These are phyloP conservation scores for Penicillium malachiteum DNA, from an alignment of 495 filamentous ascomycete species.

Conservation along the genomic window DNA sequence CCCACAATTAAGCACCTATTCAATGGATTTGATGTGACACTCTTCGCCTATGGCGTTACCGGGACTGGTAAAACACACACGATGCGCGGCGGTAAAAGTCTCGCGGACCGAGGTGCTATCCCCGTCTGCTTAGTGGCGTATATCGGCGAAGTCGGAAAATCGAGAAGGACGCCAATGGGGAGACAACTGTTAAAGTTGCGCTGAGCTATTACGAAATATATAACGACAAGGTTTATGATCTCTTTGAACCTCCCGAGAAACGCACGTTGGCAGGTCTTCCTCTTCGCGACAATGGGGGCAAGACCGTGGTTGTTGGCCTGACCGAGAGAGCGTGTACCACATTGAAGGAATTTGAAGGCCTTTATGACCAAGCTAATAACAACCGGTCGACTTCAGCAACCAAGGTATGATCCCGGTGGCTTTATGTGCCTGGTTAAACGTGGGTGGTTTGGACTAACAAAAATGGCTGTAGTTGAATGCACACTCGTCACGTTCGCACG, in stretches of 20 bases:
- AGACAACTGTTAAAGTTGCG: conserved; percentile 70
- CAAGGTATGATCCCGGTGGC: conserved; percentile 53
- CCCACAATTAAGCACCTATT: conserved; percentile 88
- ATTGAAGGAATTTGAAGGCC: conserved; percentile 85
- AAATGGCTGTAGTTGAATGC: conserved; percentile 68
- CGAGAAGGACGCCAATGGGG: conserved; percentile 75
- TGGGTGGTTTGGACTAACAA: conserved; percentile 12
- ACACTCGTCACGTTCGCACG: conserved; percentile 89
- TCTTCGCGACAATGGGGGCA: conserved; percentile 82
- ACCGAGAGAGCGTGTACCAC: conserved; percentile 81
- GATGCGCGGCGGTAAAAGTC: conserved; percentile 89
- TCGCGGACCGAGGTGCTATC: conserved; percentile 89
- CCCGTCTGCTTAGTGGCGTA: conserved; percentile 80
- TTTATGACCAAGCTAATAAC: conserved; percentile 93
- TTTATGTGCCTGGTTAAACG: neutral
- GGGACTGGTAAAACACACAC: conserved; percentile 98
- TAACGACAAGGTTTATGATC: conserved; percentile 91
- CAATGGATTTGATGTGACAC: conserved; percentile 86
- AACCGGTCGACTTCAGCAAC: conserved; percentile 91
- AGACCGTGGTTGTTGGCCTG: conserved; percentile 89
- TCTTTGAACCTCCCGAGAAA: conserved; percentile 90
- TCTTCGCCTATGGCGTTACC: conserved; percentile 95
- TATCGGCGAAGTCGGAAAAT: conserved; percentile 85
- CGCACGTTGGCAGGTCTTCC: conserved; percentile 81
- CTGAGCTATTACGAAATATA: conserved; percentile 99